A percentile compares a stretch with the other conserved stretches of the same genome.
Evolutionary conservation across 257 asterid genomes (phyloP).

Genomic region (Ophiorrhiza pumila): DNA sequence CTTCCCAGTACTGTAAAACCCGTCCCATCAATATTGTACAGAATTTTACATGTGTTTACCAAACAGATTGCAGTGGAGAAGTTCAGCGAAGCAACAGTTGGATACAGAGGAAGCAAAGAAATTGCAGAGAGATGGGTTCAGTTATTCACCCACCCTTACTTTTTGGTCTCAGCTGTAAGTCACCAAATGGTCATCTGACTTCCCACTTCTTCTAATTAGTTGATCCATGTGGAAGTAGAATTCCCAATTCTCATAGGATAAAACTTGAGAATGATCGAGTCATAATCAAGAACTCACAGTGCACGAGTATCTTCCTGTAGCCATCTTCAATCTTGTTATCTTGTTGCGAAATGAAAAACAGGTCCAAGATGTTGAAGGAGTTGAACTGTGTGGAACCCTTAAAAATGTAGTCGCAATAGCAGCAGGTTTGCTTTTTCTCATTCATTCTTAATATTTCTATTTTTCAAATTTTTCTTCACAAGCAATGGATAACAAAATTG

Average conservation of each 20-base stretch:
- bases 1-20: not conserved
- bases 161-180: conserved; percentile 79
- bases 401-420: conserved; percentile 86
- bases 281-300: no score
- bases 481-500: conserved; percentile 2
- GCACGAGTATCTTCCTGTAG: not conserved
- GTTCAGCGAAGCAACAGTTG: conserved; percentile 89
- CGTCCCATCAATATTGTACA: not conserved
- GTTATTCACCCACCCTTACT: conserved; percentile 70
- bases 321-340: not conserved
- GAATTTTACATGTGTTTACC: conserved; percentile 3
- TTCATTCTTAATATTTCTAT: conserved; percentile 7
- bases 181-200: not conserved
- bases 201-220: not conserved
- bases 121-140: conserved; percentile 82
- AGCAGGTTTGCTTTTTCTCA: conserved; percentile 51
- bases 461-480: not conserved
- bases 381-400: conserved; percentile 86
- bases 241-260: no score
- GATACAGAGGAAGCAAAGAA: conserved; percentile 62
- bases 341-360: conserved; percentile 25
- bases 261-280: no score
- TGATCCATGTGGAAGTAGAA: not conserved
- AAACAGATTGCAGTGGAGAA: conserved; percentile 81
- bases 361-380: conserved; percentile 97